These are phyloP conservation scores for Talaromyces rugulosus DNA, from an alignment of 2,329 filamentous ascomycete genomes.

Conservation along the genomic window DNA sequence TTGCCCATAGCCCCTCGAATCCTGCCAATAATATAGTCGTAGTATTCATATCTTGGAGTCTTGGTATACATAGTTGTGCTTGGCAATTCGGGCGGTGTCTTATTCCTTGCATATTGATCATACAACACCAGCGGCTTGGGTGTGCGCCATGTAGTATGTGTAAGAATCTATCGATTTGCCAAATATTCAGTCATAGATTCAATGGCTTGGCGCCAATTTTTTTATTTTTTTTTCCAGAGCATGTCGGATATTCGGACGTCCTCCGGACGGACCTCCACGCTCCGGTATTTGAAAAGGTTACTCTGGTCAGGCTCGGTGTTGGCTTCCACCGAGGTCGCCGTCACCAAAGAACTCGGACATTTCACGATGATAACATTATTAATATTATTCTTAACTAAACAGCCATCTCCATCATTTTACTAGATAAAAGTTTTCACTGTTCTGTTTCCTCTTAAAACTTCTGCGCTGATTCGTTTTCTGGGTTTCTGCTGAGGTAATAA, in stretches of 20 bases:
- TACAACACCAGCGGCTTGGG: not conserved
- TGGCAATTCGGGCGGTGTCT: not conserved
- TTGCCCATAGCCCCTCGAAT: not conserved
- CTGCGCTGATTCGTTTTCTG: not conserved
- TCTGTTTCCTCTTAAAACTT: not conserved
- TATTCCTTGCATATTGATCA: not conserved
- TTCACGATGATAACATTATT: not conserved
- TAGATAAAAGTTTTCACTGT: no score
- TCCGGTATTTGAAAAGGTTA: not conserved
- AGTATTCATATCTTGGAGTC: not conserved
- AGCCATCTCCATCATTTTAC: no score
- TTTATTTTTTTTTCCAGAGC: not conserved
- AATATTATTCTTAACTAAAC: no score
- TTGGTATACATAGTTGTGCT: not conserved
- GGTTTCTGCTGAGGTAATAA: no score
- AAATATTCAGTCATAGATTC: not conserved
- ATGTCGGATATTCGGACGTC: not conserved
- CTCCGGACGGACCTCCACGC: not conserved
- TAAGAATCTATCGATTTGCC: not conserved
- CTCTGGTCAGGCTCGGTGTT: not conserved
- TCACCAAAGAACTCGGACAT: not conserved
- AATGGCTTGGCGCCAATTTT: not conserved
- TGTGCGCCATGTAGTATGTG: not conserved
- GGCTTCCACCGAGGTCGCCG: not conserved
- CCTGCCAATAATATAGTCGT: not conserved